phyloP scores from a whole-genome alignment of 805 yeast genomes.

The Candida broadrunensis region DNA sequence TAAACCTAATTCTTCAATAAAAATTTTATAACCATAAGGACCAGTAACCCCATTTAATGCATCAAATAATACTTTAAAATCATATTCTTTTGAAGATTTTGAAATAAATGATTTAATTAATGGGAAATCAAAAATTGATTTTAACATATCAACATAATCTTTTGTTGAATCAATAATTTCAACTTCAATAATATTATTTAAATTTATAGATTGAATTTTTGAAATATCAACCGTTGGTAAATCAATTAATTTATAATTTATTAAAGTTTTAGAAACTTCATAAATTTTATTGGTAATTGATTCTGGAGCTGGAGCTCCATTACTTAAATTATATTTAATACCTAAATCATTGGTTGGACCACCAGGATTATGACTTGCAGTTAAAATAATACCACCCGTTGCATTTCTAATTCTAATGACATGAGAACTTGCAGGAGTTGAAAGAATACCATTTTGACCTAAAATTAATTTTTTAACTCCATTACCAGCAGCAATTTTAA shows the following conservation, averaged over 20 bases:
- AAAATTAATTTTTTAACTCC: conserved; percentile 82
- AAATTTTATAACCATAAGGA: conserved; percentile 86
- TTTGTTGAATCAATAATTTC: conserved; percentile 81
- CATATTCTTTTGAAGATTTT: conserved; percentile 42
- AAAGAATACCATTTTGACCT: conserved; percentile 84
- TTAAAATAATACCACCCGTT: conserved; percentile 93
- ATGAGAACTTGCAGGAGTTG: conserved; percentile 97
- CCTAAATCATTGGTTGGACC: conserved; percentile 92
- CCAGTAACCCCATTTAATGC: conserved; percentile 96
- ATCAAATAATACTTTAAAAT: conserved; percentile 79
- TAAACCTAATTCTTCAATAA: conserved; percentile 80
- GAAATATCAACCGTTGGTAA: conserved; percentile 66
- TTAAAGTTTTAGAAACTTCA: conserved; percentile 59
- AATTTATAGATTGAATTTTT: conserved; percentile 47
- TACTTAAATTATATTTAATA: conserved; percentile 88
- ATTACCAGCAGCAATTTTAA: conserved; percentile 84
- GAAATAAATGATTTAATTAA: conserved; percentile 70
- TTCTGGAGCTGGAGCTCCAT: conserved; percentile 99
- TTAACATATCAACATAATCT: conserved; percentile 76
- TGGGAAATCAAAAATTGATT: conserved; percentile 82
- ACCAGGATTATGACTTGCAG: conserved; percentile 98
- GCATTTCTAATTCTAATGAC: conserved; percentile 71
- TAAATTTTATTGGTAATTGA: conserved; percentile 84
- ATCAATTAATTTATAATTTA: conserved; percentile 55
- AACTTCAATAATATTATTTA: conserved; percentile 59